phyloP scores from a whole-genome alignment of 2,329 filamentous ascomycete genomes.

The Talaromyces atroroseus region DNA sequence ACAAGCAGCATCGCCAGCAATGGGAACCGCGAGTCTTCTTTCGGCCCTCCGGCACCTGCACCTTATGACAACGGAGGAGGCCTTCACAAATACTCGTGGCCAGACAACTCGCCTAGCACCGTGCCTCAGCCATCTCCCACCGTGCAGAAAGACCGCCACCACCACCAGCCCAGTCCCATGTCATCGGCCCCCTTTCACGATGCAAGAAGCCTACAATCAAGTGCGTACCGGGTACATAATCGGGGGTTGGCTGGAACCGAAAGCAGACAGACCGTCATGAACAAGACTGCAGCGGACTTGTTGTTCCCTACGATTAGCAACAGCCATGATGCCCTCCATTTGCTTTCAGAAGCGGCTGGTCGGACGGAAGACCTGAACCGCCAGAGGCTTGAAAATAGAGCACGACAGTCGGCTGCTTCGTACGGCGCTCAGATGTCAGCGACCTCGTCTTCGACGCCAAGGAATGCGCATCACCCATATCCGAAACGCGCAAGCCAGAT shows the following conservation, averaged over 20 bases:
- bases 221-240: slow-evolving; percentile 29
- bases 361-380: slow-evolving; percentile 46
- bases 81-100: slow-evolving; percentile 26
- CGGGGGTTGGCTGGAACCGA: slow-evolving; percentile 3
- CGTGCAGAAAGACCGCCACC: slow-evolving; percentile 23
- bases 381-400: slow-evolving; percentile 44
- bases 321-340: slow-evolving; percentile 84
- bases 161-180: slow-evolving; percentile 25
- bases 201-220: slow-evolving; percentile 22
- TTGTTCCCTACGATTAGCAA: slow-evolving; percentile 71
- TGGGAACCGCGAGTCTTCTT: slow-evolving; percentile 20
- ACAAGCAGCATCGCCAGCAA: slow-evolving; percentile 17
- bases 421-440: slow-evolving; percentile 35
- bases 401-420: slow-evolving; percentile 34
- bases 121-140: slow-evolving; percentile 18
- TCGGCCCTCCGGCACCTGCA: slow-evolving; percentile 22
- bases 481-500: slow-evolving; percentile 34
- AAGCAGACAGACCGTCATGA: slow-evolving; percentile 51
- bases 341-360: slow-evolving; percentile 77
- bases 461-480: slow-evolving; percentile 31
- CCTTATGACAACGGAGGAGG: slow-evolving; percentile 22
- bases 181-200: slow-evolving; percentile 26
- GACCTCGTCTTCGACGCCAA: slow-evolving; percentile 26
- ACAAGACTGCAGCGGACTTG: slow-evolving; percentile 55
- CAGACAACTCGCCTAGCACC: slow-evolving; percentile 22